Evolutionary conservation across 2,329 filamentous ascomycete genomes (phyloP).

Genomic region (Trichoderma sp.): DNA sequence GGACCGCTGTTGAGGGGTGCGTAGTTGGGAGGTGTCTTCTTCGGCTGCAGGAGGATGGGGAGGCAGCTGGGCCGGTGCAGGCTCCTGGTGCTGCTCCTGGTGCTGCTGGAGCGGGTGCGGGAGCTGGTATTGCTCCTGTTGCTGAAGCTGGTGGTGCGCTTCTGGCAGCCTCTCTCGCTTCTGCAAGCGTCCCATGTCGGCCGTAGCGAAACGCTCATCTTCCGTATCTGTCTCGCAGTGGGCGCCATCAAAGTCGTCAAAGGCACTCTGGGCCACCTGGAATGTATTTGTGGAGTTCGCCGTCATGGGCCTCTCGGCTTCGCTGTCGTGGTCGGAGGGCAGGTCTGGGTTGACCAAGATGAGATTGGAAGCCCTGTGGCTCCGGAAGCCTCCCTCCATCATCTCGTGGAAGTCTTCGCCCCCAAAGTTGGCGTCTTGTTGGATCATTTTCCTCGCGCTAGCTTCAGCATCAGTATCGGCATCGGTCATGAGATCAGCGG

Average conservation of each 20-base stretch:
- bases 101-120: not conserved
- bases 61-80: not conserved
- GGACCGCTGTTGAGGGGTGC: slow-evolving; percentile 37
- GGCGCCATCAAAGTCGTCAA: slow-evolving; percentile 81
- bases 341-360: slow-evolving; percentile 27
- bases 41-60: not conserved
- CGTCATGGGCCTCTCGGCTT: slow-evolving; percentile 43
- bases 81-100: not conserved
- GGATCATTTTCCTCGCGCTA: slow-evolving; percentile 31
- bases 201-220: slow-evolving; percentile 33
- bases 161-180: slow-evolving; percentile 26
- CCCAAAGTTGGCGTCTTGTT: slow-evolving; percentile 41
- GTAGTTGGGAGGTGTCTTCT: slow-evolving; percentile 22
- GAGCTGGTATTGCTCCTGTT: slow-evolving; percentile 1
- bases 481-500: slow-evolving; percentile 33
- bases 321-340: slow-evolving; percentile 5
- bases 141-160: not conserved
- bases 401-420: slow-evolving; percentile 43
- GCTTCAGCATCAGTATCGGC: not conserved
- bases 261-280: slow-evolving; percentile 68
- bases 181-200: slow-evolving; percentile 22
- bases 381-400: slow-evolving; percentile 36
- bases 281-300: slow-evolving; percentile 63
- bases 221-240: slow-evolving; percentile 65
- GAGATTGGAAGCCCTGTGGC: slow-evolving; percentile 19